Conservation (phyloP, 2,329 filamentous ascomycete genomes). For the Colletotrichum camelliae region DNA sequence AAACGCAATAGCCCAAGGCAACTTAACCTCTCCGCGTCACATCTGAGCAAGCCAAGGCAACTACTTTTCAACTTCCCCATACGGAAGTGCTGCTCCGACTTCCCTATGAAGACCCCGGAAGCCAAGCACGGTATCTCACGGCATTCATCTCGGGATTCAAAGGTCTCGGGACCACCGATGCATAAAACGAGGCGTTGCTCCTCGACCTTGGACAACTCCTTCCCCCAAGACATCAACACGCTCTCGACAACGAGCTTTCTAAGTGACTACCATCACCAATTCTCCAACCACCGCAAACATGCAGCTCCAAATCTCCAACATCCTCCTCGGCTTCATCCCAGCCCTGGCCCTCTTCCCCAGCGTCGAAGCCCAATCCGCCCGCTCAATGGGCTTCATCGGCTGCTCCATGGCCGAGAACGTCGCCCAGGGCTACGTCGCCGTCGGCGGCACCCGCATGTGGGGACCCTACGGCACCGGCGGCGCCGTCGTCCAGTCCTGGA, state of each 20-base stretch:
- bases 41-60: rapidly evolving
- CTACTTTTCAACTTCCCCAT: background rate
- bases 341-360: background rate
- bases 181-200: rapidly evolving
- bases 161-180: rapidly evolving
- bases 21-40: rapidly evolving
- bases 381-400: background rate
- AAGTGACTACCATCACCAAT: rapidly evolving
- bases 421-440: background rate
- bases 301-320: background rate
- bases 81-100: background rate
- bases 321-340: background rate
- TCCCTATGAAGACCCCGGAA: background rate
- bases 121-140: background rate
- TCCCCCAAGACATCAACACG: rapidly evolving
- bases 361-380: background rate
- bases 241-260: rapidly evolving
- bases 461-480: background rate
- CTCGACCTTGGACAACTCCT: background rate
- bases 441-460: background rate
- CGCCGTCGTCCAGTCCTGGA: background rate
- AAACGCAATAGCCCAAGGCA: background rate
- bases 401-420: background rate
- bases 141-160: background rate
- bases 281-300: background rate